Conservation (phyloP, 2,329 filamentous ascomycete genomes). For the Emergomyces africanus region DNA sequence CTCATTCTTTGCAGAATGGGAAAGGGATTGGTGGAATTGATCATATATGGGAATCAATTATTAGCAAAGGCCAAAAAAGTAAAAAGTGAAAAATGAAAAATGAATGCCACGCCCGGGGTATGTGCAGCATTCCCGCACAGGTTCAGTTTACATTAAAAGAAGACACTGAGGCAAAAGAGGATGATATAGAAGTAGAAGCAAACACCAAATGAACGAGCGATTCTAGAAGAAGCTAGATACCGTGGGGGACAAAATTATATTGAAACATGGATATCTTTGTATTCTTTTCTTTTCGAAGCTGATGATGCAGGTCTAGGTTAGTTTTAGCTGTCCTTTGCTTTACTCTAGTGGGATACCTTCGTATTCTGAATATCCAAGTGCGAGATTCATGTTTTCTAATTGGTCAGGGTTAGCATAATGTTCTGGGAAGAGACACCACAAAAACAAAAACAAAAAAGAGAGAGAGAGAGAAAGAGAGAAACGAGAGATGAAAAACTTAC, state of each 20-base stretch:
- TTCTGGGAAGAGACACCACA: not conserved
- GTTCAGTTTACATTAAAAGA: not conserved
- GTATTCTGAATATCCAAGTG: conserved; percentile 78
- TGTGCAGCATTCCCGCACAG: conserved; percentile 2
- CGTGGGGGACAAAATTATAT: not conserved
- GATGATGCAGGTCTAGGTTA: not conserved
- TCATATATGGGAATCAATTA: not conserved
- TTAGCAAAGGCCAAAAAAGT: not conserved
- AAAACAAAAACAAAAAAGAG: too few relatives aligned
- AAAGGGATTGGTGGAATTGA: not conserved
- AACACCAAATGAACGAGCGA: not conserved
- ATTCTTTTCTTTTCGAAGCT: not conserved
- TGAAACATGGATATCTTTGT: not conserved
- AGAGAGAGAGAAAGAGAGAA: too few relatives aligned
- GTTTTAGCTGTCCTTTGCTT: not conserved
- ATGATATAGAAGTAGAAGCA: not conserved
- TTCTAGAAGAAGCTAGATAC: not conserved
- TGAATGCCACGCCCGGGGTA: not conserved
- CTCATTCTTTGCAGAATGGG: too few relatives aligned
- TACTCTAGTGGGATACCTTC: conserved; percentile 63
- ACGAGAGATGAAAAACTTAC: conserved; percentile 41
- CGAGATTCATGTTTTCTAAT: conserved; percentile 82
- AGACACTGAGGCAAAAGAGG: not conserved
- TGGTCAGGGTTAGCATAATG: conserved; percentile 2
- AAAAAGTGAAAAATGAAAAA: not conserved